Percentiles rank a stretch among this genome's conserved stretches.
Conservation (phyloP, 139 green algal genomes). For the Volvox africanus region DNA sequence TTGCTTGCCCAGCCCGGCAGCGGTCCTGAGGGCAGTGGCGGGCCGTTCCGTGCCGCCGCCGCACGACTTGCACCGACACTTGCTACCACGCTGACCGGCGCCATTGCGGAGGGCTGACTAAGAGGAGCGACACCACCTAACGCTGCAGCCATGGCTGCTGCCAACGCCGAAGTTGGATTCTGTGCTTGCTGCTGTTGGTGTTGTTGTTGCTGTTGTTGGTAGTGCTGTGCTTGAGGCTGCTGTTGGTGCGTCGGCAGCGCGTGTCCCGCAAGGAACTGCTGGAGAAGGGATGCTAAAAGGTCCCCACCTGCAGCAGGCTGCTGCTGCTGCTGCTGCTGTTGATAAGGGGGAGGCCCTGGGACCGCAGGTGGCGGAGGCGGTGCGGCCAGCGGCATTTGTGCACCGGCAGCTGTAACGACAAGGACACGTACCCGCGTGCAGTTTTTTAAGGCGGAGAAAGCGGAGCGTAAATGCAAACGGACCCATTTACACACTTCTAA, state of each 20-base stretch:
- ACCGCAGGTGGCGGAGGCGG: neutral
- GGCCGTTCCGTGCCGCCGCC: neutral
- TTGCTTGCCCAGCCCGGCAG: neutral
- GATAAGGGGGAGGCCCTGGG: neutral
- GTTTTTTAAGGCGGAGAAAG: neutral
- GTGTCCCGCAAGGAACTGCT: slow-evolving; percentile 16
- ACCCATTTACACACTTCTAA: no score
- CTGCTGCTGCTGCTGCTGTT: neutral
- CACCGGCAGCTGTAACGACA: neutral
- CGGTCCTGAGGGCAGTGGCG: neutral
- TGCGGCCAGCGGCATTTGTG: neutral
- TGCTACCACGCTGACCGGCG: neutral
- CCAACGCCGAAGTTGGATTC: neutral
- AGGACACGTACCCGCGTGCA: neutral
- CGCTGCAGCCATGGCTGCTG: neutral
- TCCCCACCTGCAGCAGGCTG: neutral
- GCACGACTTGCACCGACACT: neutral
- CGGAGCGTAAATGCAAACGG: neutral
- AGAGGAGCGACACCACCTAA: no score
- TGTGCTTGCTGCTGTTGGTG: slow-evolving; percentile 31
- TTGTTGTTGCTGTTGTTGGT: slow-evolving; percentile 35
- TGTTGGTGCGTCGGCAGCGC: neutral
- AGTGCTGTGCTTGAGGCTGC: slow-evolving; percentile 4
- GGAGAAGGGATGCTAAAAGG: neutral
- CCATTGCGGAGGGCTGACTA: neutral